Evolutionary conservation across 495 filamentous ascomycete genomes (phyloP).

Genomic region (Ascobolus immersus): DNA sequence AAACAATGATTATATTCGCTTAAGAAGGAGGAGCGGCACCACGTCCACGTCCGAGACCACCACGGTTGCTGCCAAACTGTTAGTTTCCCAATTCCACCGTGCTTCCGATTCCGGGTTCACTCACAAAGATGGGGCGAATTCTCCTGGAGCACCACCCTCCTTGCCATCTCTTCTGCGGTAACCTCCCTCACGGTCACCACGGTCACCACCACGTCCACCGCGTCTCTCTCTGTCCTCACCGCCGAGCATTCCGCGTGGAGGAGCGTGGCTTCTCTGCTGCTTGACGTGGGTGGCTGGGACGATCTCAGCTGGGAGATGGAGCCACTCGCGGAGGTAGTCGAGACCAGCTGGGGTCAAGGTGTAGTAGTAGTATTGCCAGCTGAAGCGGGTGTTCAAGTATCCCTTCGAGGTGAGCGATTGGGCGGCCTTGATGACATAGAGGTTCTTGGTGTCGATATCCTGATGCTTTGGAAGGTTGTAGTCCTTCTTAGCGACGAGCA

Average conservation of each 20-base stretch:
- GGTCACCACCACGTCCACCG: constrained; percentile 35
- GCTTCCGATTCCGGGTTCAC: constrained; percentile 12
- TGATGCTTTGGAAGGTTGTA: constrained; percentile 79
- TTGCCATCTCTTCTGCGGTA: constrained; percentile 79
- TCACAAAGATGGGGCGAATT: constrained; percentile 82
- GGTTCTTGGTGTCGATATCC: constrained; percentile 97
- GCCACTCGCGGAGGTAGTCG: constrained; percentile 99
- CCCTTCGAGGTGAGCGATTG: constrained; percentile 94
- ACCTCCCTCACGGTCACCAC: constrained; percentile 73
- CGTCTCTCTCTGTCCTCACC: constrained; percentile 53
- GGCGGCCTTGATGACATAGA: constrained; percentile 90
- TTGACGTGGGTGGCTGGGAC: constrained; percentile 99
- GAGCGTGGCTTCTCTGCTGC: constrained; percentile 95
- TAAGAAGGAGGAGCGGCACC: constrained; percentile 47
- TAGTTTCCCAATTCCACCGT: constrained; percentile 12
- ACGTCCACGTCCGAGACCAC: constrained; percentile 81
- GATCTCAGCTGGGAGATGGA: constrained; percentile 97
- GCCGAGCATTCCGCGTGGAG: constrained; percentile 93
- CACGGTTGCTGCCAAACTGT: constrained; percentile 32
- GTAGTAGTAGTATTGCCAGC: constrained; percentile 99
- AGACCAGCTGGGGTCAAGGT: constrained; percentile 97
- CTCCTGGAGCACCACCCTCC: constrained; percentile 85
- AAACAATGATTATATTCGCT: constrained; percentile 12
- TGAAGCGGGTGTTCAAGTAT: constrained; percentile 98
- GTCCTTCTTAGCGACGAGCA: constrained; percentile 97